These are phyloP conservation scores for Aspergillus awamori DNA, from an alignment of 2,329 filamentous ascomycete genomes.

Conservation along the genomic window DNA sequence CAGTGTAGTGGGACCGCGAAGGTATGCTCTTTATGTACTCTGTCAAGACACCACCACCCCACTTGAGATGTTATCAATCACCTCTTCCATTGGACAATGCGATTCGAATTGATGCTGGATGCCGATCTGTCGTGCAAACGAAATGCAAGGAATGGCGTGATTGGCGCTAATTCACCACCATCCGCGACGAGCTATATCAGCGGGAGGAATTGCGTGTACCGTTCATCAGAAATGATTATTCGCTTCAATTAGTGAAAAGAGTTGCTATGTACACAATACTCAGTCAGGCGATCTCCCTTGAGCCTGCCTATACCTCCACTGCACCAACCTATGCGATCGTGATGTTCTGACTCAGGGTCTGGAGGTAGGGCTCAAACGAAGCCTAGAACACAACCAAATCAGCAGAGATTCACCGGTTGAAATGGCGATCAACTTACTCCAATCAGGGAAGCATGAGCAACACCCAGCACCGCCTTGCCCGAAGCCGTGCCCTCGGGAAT, in stretches of 20 bases:
- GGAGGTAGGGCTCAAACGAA: not conserved
- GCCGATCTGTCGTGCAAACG: not conserved
- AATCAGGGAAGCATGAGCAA: constrained; percentile 34
- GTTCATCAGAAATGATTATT: no score
- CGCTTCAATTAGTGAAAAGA: no score
- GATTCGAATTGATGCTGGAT: no score
- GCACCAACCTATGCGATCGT: not conserved
- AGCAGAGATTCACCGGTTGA: not conserved
- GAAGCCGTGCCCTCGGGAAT: constrained; percentile 22
- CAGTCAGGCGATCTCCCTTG: no score
- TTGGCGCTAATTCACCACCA: not conserved
- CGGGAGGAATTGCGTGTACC: no score
- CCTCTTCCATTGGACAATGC: no score
- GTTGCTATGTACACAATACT: not conserved
- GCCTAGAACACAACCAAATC: not conserved
- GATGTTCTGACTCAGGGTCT: not conserved
- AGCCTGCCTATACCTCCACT: not conserved
- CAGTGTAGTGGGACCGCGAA: not conserved
- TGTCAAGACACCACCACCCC: no score
- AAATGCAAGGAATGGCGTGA: not conserved
- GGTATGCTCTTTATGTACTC: no score
- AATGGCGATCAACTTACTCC: constrained; percentile 28
- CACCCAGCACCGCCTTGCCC: constrained; percentile 27
- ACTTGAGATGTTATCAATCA: no score
- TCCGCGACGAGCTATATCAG: not conserved